These are phyloP conservation scores for Didymella sp. DNA, from an alignment of 2,329 filamentous ascomycete genomes.

Conservation along the genomic window DNA sequence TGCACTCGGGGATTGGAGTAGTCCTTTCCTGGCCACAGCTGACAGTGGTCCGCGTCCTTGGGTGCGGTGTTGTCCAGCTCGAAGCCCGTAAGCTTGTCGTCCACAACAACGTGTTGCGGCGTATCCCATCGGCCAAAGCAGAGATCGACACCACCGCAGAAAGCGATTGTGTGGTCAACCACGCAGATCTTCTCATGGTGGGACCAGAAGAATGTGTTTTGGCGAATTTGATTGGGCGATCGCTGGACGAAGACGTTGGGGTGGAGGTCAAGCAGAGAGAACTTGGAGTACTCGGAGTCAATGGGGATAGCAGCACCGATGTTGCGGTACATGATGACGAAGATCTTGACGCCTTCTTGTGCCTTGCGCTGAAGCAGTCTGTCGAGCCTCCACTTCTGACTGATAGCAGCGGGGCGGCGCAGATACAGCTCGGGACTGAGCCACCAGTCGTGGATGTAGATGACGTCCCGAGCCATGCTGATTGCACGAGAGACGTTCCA, in stretches of 20 bases:
- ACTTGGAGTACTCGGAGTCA: slow-evolving; percentile 98
- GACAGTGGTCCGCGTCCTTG: slow-evolving; percentile 91
- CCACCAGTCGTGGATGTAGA: slow-evolving; percentile 99
- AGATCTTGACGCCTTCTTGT: slow-evolving; percentile 93
- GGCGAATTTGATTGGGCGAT: slow-evolving; percentile 96
- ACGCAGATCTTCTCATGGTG: slow-evolving; percentile 99
- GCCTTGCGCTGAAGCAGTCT: slow-evolving; percentile 92
- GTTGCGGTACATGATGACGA: slow-evolving; percentile 97
- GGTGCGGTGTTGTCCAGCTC: slow-evolving; percentile 72
- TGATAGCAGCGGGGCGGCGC: slow-evolving; percentile 90
- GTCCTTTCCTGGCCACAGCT: slow-evolving; percentile 96
- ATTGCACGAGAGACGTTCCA: slow-evolving; percentile 98
- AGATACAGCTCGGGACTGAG: slow-evolving; percentile 95
- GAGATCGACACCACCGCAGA: slow-evolving; percentile 92
- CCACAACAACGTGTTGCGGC: slow-evolving; percentile 86
- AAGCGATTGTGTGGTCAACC: slow-evolving; percentile 94
- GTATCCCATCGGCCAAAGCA: slow-evolving; percentile 99
- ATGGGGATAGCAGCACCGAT: slow-evolving; percentile 97
- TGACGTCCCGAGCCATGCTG: slow-evolving; percentile 95
- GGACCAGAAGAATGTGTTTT: slow-evolving; percentile 99
- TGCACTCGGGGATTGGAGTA: slow-evolving; percentile 96
- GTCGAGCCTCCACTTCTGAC: slow-evolving; percentile 96
- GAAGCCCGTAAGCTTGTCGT: slow-evolving; percentile 95
- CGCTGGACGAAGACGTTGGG: slow-evolving; percentile 96
- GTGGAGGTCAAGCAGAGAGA: slow-evolving; percentile 91